Conservation (phyloP, 2,329 filamentous ascomycete species). For the Fusarium sp. region DNA sequence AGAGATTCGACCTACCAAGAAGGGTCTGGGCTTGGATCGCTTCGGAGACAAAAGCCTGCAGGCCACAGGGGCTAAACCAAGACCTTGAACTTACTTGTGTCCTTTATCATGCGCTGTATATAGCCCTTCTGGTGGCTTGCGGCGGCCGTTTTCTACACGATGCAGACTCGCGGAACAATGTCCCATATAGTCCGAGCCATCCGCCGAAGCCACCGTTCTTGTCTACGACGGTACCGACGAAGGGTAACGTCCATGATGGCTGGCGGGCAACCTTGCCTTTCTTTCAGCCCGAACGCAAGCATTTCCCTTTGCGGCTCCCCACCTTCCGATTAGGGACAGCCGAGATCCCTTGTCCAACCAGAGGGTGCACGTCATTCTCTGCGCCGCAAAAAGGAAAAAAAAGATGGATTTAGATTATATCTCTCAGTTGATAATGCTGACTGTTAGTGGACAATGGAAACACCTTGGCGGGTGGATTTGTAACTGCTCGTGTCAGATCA, state of each 20-base stretch:
- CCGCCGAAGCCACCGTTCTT: neutral
- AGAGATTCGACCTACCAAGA: neutral
- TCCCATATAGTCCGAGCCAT: neutral
- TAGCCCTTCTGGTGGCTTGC: neutral
- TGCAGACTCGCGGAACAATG: neutral
- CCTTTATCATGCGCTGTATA: neutral
- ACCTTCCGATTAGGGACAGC: neutral
- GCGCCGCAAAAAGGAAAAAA: neutral
- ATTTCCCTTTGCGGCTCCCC: neutral
- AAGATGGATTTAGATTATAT: neutral
- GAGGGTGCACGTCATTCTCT: neutral
- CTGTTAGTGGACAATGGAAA: neutral
- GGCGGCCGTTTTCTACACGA: neutral
- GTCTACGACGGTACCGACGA: neutral
- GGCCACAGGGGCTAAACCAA: neutral
- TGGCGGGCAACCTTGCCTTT: neutral
- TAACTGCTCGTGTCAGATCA: neutral
- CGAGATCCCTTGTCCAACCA: neutral
- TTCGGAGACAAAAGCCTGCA: neutral
- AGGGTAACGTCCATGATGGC: neutral
- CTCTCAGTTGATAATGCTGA: conserved; percentile 4
- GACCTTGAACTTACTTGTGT: too few species aligned
- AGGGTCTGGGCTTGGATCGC: conserved; percentile 1
- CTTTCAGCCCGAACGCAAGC: neutral
- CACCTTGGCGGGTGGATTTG: neutral